Conservation (phyloP, 2,329 filamentous ascomycete species). For the Sporothrix globosa region DNA sequence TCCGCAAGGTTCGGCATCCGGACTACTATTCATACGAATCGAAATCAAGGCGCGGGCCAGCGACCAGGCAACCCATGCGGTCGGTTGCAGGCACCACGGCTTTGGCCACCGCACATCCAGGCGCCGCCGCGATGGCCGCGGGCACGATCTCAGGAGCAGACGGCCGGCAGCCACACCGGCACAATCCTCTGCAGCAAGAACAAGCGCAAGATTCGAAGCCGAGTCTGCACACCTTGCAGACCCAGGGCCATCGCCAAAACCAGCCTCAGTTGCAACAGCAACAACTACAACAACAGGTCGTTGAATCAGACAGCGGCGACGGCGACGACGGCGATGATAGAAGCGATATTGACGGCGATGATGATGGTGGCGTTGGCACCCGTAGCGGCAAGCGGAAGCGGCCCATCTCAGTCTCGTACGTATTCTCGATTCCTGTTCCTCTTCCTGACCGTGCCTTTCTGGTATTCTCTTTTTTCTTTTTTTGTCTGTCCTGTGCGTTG, state of each 20-base stretch:
- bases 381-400: constrained; percentile 62
- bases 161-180: constrained; percentile 20
- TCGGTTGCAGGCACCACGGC: constrained; percentile 24
- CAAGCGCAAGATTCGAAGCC: constrained; percentile 24
- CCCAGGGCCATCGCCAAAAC: not conserved
- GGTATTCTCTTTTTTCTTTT: not conserved
- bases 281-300: constrained; percentile 28
- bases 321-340: constrained; percentile 46
- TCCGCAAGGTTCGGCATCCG: constrained; percentile 18
- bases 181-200: constrained; percentile 24
- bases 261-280: constrained; percentile 21
- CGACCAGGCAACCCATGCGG: constrained; percentile 18
- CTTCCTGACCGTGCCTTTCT: constrained; percentile 33
- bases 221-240: constrained; percentile 16
- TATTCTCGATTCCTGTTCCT: constrained; percentile 34
- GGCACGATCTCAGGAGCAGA: constrained; percentile 1
- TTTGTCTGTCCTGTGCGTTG: not conserved
- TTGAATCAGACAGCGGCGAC: constrained; percentile 40
- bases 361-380: constrained; percentile 50
- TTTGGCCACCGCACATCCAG: constrained; percentile 10
- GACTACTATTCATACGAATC: constrained; percentile 21
- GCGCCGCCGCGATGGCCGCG: not conserved
- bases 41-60: constrained; percentile 9
- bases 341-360: constrained; percentile 49
- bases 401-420: constrained; percentile 64